Evolutionary conservation across 805 yeast genomes (phyloP), one percentile per base, ranked within the genome.

Genomic region (Lipomyces chichibuensis): DNA sequence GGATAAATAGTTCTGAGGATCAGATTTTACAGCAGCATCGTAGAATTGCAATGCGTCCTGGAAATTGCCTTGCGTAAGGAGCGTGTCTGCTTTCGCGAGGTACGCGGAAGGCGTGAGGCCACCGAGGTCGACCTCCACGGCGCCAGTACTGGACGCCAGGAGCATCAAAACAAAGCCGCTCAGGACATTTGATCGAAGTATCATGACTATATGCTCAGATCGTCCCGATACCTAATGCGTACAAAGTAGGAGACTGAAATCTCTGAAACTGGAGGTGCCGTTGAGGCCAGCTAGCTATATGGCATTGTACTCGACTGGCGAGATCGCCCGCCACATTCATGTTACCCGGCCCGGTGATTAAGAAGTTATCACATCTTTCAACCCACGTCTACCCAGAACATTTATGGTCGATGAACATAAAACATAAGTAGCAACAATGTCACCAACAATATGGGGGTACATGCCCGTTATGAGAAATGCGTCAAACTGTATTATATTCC

Each of bases 1-100:
- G 29, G 75, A 74, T 63, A 78, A 58, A 63, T 72, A 75, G 67
- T 75, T 73, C 8, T 62, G 51, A 33, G 78, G 78, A 29, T 74
- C 74, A 3, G 66, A 58, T 27, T 70, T 58, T 17, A 77, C 71
- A 3, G 76, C 77, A 14, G 67, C 66, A 62, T 77, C 77, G 60
- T 73, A 74, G 43, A 53, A 64, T 32, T 63, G 56, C 29, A 71
- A 46, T 13, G 73, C 73, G 23, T 67, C 73, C 13, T 55, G 49
- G 27, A 65, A 65, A 1, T 62, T 43, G 14, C 73, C 73, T 6
- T 63, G 56, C 8, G 65, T 37, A n/a, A 71, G 71, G n/a, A 69
- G 66, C 14, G 62, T 55, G 62, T 71, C 73, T 25, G 71, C 71
- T 7, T 59, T 25, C 13, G 69, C 61, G 9, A 67, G 29, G 58